phyloP scores from a whole-genome alignment of 371 early-diverging fungal genomes.

The Circinella minor region DNA sequence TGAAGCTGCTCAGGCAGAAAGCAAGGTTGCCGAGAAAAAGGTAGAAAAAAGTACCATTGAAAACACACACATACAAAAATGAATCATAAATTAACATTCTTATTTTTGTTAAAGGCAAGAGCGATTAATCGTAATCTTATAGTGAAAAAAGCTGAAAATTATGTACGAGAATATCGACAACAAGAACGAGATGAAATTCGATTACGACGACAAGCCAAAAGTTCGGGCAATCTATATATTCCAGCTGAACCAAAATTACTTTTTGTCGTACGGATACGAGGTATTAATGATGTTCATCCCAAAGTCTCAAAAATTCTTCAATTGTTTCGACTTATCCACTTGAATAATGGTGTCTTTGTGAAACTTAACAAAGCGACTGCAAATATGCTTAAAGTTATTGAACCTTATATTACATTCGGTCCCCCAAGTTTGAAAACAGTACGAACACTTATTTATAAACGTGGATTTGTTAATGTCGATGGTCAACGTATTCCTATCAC shows the following conservation, averaged over 20 bases:
- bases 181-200: conserved; percentile 87
- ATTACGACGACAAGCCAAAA: conserved; percentile 88
- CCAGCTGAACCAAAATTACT: conserved; percentile 94
- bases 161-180: conserved; percentile 92
- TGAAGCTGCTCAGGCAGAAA: conserved; percentile 45
- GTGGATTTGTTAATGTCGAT: conserved; percentile 96
- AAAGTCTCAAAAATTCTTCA: conserved; percentile 98
- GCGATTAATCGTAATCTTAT: conserved; percentile 83
- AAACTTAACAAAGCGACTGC: conserved; percentile 96
- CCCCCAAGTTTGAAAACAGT: conserved; percentile 97
- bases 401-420: conserved; percentile 97
- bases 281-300: conserved; percentile 96
- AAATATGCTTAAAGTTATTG: conserved; percentile 96
- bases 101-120: conserved; percentile 53
- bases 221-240: conserved; percentile 87
- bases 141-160: conserved; percentile 96
- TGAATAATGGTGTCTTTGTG: conserved; percentile 98
- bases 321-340: conserved; percentile 95
- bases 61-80: not conserved
- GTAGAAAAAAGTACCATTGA: not conserved
- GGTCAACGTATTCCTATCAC: conserved; percentile 93
- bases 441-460: conserved; percentile 98
- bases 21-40: conserved; percentile 6
- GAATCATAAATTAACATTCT: too few species aligned
- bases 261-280: conserved; percentile 94